Conservation (phyloP, 139 green algal genomes). For the Raphidocelis subcapitata region DNA sequence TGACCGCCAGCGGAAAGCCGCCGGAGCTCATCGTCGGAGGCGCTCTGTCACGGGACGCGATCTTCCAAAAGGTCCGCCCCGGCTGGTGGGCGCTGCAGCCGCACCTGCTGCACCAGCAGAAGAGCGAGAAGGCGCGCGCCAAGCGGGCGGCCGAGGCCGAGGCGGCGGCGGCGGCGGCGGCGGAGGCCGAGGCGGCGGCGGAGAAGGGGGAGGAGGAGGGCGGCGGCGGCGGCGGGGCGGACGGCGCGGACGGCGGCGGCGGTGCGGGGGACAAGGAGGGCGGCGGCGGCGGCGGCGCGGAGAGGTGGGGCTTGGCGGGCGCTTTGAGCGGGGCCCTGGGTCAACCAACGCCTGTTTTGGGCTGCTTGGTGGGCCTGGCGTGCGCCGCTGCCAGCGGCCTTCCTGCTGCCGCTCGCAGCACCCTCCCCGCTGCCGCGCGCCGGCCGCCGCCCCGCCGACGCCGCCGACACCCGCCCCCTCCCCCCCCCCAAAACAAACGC, state of each 20-base stretch:
- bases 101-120: slow-evolving; percentile 3
- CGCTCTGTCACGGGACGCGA: slow-evolving; percentile 71
- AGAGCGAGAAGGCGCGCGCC: too few species aligned
- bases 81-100: slow-evolving; percentile 78
- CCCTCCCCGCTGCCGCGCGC: too few species aligned
- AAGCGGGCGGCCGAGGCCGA: neutral
- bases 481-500: too few species aligned
- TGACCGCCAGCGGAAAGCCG: slow-evolving; percentile 59
- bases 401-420: too few species aligned
- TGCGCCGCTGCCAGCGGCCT: too few species aligned
- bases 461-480: neutral
- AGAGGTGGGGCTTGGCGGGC: too few species aligned
- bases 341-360: too few species aligned
- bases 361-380: too few species aligned
- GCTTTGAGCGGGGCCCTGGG: too few species aligned
- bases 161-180: slow-evolving; percentile 11
- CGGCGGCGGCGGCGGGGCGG: slow-evolving; percentile 4
- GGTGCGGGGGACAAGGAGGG: slow-evolving; percentile 17
- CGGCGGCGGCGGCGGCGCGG: slow-evolving; percentile 36
- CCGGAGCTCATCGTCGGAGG: slow-evolving; percentile 66
- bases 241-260: neutral
- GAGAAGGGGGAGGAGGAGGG: neutral
- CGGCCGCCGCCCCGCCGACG: neutral
- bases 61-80: slow-evolving; percentile 77
- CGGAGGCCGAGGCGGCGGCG: neutral